These are phyloP conservation scores for Chytriomyces hyalinus DNA, from an alignment of 192 early-diverging fungal species.

Conservation along the genomic window DNA sequence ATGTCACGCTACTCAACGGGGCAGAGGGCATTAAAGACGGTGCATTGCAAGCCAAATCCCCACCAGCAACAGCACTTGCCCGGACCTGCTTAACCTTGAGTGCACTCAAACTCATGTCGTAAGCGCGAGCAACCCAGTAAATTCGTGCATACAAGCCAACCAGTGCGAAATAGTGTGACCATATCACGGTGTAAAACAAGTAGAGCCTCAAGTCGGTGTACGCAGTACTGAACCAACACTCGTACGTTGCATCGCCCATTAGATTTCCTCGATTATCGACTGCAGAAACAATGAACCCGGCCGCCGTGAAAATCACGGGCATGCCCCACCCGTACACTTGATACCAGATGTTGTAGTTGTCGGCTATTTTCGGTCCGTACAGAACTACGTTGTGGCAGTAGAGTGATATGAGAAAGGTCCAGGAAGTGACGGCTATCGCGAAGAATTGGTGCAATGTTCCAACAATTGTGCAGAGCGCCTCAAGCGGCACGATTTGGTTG, in stretches of 20 bases:
- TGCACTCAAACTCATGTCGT: too few relatives aligned
- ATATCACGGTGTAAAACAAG: not conserved
- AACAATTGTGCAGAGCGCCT: not conserved
- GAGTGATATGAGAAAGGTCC: slow-evolving; percentile 11
- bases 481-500: not conserved
- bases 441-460: slow-evolving; percentile 1
- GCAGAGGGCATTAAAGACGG: not conserved
- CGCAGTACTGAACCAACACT: not conserved
- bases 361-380: not conserved
- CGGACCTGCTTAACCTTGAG: too few relatives aligned
- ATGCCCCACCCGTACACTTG: not conserved
- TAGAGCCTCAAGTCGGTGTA: not conserved
- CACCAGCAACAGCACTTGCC: too few relatives aligned
- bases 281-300: not conserved
- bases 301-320: not conserved
- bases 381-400: slow-evolving; percentile 7
- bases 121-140: too few relatives aligned
- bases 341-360: not conserved
- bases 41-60: too few relatives aligned
- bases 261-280: not conserved
- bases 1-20: too few relatives aligned
- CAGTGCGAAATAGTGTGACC: not conserved
- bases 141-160: too few relatives aligned
- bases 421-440: not conserved
- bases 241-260: slow-evolving; percentile 2